Evolutionary conservation across 2,329 filamentous ascomycete genomes (phyloP).

Genomic region (Trichoderma polysporum): DNA sequence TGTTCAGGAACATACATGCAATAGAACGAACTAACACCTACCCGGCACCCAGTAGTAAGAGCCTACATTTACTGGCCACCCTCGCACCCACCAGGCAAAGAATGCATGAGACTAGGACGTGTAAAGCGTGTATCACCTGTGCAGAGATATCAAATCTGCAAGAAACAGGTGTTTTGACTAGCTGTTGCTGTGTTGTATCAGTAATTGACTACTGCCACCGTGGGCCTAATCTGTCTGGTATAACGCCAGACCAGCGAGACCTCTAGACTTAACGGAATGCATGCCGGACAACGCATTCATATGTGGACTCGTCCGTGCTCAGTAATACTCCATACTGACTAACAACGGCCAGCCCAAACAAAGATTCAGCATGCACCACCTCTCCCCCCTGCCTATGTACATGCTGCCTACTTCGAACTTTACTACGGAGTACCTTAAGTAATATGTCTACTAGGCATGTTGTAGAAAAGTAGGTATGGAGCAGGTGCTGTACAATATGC

Average conservation of each 20-base stretch:
- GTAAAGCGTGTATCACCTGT: neutral
- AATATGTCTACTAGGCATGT: neutral
- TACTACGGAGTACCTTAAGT: too few relatives aligned
- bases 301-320: neutral
- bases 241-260: neutral
- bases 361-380: neutral
- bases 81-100: neutral
- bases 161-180: neutral
- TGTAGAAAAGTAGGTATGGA: neutral
- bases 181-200: neutral
- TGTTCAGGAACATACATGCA: too few relatives aligned
- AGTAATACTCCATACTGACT: neutral
- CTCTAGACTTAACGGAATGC: neutral
- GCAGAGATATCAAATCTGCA: conserved; percentile 1
- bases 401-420: neutral
- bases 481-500: neutral
- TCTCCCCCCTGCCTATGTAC: neutral
- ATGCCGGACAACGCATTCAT: conserved; percentile 15
- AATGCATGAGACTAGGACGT: neutral
- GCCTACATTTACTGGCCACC: neutral
- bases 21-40: neutral
- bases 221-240: neutral
- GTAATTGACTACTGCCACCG: too few relatives aligned
- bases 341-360: neutral
- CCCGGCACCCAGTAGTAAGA: neutral